Conservation (phyloP, 371 early-diverging fungal species). For the Apophysomyces trapeziformis region DNA sequence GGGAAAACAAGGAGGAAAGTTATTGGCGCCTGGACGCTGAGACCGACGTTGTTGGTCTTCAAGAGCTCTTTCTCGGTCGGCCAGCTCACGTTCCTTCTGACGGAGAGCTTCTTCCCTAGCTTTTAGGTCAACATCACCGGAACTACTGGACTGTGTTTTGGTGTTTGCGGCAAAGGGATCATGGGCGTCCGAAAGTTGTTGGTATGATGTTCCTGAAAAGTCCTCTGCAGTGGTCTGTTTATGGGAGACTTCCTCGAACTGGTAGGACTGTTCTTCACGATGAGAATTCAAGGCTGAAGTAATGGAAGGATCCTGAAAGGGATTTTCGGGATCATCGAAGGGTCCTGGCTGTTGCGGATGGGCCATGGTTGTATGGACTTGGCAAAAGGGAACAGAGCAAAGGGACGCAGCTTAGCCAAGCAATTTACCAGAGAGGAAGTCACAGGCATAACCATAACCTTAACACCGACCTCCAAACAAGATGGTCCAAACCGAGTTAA, state of each 20-base stretch:
- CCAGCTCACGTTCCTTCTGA: constrained; percentile 68
- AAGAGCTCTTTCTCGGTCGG: constrained; percentile 68
- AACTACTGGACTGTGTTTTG: constrained; percentile 5
- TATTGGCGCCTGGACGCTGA: constrained; percentile 67
- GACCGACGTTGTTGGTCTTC: constrained; percentile 46
- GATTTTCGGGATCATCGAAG: constrained; percentile 63
- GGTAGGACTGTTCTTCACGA: constrained; percentile 30
- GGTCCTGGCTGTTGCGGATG: constrained; percentile 34
- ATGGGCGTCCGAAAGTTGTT: constrained; percentile 39
- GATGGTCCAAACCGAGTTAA: too few relatives aligned
- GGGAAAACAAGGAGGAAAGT: constrained; percentile 86
- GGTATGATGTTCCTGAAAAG: constrained; percentile 38
- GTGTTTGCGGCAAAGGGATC: constrained; percentile 39
- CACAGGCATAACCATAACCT: too few relatives aligned
- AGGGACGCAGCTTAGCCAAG: not conserved
- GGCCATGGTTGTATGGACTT: constrained; percentile 10
- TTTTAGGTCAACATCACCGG: constrained; percentile 18
- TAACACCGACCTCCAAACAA: too few relatives aligned
- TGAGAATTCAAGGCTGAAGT: constrained; percentile 53
- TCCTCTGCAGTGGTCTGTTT: constrained; percentile 28
- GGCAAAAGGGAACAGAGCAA: not conserved
- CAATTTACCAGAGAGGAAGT: not conserved
- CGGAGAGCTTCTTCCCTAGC: constrained; percentile 66
- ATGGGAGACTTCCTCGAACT: constrained; percentile 22
- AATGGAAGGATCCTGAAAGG: constrained; percentile 67